phyloP scores from a whole-genome alignment of 768 basidiomycete species.

The Suillus occidentalis region DNA sequence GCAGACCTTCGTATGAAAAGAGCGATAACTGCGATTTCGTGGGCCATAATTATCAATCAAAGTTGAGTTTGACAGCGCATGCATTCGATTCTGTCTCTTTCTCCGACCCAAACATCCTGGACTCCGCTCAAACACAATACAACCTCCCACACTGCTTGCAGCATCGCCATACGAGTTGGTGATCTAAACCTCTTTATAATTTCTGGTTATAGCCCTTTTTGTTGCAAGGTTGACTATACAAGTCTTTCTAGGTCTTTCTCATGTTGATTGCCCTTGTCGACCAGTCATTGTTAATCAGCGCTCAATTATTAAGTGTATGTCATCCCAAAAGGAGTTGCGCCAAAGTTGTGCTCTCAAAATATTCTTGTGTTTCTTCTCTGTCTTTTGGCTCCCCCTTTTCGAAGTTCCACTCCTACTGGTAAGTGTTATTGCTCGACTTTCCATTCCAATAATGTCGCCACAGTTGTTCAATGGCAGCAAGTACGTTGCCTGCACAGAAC shows the following conservation, averaged over 20 bases:
- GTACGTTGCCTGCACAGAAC: background rate
- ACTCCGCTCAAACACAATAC: slow-evolving; percentile 34
- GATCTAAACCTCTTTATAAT: background rate
- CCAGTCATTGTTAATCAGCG: background rate
- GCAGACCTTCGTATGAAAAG: slow-evolving; percentile 12
- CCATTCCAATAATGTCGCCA: too few relatives aligned
- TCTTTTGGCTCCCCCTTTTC: background rate
- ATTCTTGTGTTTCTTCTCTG: background rate
- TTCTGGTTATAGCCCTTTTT: background rate
- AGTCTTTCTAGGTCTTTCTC: background rate
- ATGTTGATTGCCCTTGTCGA: background rate
- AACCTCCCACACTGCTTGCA: background rate
- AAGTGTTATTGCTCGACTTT: background rate
- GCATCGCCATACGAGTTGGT: background rate
- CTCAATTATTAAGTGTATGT: background rate
- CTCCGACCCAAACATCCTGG: slow-evolving; percentile 35
- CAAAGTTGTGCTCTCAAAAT: slow-evolving; percentile 2
- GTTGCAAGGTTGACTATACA: background rate
- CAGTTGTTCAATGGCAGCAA: background rate
- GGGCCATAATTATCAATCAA: slow-evolving; percentile 29
- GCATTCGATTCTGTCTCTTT: slow-evolving; percentile 23
- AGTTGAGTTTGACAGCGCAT: slow-evolving; percentile 13
- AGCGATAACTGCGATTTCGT: slow-evolving; percentile 4
- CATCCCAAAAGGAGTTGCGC: slow-evolving; percentile 1
- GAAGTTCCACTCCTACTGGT: background rate